Conservation (phyloP, 2,329 filamentous ascomycete species). For the Fusarium nisikadoi region DNA sequence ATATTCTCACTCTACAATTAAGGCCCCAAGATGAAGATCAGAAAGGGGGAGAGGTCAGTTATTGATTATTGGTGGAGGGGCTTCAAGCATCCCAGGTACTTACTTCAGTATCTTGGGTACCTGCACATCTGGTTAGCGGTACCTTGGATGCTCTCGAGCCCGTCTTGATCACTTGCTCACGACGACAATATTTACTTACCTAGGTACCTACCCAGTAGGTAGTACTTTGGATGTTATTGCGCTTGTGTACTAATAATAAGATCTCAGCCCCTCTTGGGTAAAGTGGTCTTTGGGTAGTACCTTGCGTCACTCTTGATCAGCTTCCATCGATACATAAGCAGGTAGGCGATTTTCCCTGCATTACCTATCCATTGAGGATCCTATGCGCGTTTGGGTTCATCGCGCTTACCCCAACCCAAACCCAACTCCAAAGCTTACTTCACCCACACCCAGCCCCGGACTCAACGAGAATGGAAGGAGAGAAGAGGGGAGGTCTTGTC, state of each 20-base stretch:
- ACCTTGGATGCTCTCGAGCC: too few species aligned
- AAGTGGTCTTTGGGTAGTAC: not conserved
- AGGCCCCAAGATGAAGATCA: not conserved
- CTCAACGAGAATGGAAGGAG: not conserved
- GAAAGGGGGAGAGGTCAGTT: not conserved
- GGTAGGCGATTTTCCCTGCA: too few species aligned
- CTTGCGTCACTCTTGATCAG: not conserved
- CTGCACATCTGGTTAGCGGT: too few species aligned
- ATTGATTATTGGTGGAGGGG: not conserved
- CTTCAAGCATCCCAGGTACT: too few species aligned
- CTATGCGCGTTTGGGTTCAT: not conserved
- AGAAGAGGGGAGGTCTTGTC: not conserved
- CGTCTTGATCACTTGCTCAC: too few species aligned
- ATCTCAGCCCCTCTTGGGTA: too few species aligned
- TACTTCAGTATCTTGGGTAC: too few species aligned
- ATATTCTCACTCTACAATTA: not conserved
- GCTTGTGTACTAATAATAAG: too few species aligned
- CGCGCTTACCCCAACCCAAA: not conserved
- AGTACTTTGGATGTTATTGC: too few species aligned
- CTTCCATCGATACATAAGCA: not conserved
- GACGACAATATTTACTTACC: too few species aligned
- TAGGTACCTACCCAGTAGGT: too few species aligned
- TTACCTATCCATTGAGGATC: too few species aligned
- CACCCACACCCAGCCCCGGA: not conserved
- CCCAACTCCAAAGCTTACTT: not conserved